A percentile compares a stretch with the other conserved stretches of the same genome.
Conservation (phyloP, 2,329 filamentous ascomycete species). For the Lasiodiplodia gonubiensis region DNA sequence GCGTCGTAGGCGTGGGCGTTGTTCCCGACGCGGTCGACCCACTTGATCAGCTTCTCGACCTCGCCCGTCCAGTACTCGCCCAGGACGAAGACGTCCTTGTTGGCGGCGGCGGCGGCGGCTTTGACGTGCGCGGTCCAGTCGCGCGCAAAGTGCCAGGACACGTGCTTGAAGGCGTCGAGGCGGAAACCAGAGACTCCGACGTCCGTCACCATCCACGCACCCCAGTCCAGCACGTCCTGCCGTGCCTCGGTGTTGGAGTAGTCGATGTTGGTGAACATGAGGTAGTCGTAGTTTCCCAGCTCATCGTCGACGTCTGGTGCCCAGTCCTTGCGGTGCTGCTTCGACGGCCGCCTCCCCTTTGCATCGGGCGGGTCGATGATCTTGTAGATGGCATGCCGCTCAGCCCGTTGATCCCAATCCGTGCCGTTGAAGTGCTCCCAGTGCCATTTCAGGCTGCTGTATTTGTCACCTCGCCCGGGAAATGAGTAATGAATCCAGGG, state of each 20-base stretch:
- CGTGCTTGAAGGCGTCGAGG: constrained; percentile 76
- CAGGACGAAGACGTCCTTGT: constrained; percentile 64
- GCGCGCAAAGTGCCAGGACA: constrained; percentile 68
- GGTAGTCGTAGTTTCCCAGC: constrained; percentile 70
- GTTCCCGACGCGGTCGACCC: constrained; percentile 62
- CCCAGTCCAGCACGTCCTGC: constrained; percentile 70
- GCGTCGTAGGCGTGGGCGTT: constrained; percentile 69
- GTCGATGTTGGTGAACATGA: constrained; percentile 76
- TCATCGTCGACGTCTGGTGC: constrained; percentile 67
- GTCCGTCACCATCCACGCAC: constrained; percentile 66
- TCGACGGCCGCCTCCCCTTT: not conserved
- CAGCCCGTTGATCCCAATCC: constrained; percentile 65
- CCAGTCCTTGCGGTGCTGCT: constrained; percentile 68
- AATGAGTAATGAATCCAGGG: constrained; percentile 73
- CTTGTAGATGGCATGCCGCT: constrained; percentile 68
- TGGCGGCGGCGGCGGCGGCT: constrained; percentile 51
- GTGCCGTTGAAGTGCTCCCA: constrained; percentile 72
- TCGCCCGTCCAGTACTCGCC: constrained; percentile 73
- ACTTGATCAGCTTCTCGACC: constrained; percentile 59
- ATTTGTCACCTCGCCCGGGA: constrained; percentile 62
- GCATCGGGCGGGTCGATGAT: constrained; percentile 53
- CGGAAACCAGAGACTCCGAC: constrained; percentile 69
- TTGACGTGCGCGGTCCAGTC: constrained; percentile 65
- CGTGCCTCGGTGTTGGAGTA: constrained; percentile 63
- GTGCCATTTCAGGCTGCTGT: constrained; percentile 68